Base-by-base conservation (phyloP, 2,329 filamentous ascomycete species). In the Botryotinia convoluta region DNA sequence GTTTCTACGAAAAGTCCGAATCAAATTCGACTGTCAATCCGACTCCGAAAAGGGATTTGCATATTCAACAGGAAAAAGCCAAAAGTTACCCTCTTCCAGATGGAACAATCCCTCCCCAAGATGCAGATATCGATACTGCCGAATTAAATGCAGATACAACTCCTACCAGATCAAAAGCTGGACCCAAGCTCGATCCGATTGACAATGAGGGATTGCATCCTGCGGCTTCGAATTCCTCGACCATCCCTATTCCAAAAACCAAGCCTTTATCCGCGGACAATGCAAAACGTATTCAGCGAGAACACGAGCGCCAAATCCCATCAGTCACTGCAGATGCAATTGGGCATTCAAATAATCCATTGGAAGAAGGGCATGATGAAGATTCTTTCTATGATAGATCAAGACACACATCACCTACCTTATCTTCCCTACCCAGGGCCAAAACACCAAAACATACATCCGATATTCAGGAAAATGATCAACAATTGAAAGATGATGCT, bases 301-400 rank as follows among this genome's bases (percentile, higher is more conserved):
- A 86, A 69, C 82, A 84, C 14, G 87, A 90, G 77, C 79, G 80
- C 39, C 85, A 86, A 71, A 87, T 90, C 74, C 88, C 89, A 26
- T 83, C 84, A 4, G 81, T 82, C 51, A 81, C 84, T 20, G 85
- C 86, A 39, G 85, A 86, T 69, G 81, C 84, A 35, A 82, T 85
- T 67, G 76, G 77, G 37, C 64, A 72, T 26, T 73, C 69, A 20
- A 51, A 73, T 14, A 74, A 74, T 8, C 74, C 76, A 74, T 72
- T 78, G 7, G 64, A 75, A 39, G 75, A 79, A 67, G 78, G 78
- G 9, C 76, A 77, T 45, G 86, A 86, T 75, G 83, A 86, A 74
- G 88, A 90, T 78, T 86, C 87, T 18, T 90, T 89, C 80, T 88
- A 87, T 76, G 81, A 84, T 35, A 85, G 85, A 63, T 84, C 87